phyloP scores from a whole-genome alignment of 192 early-diverging fungal genomes.

The Phlyctochytrium planicorne region DNA sequence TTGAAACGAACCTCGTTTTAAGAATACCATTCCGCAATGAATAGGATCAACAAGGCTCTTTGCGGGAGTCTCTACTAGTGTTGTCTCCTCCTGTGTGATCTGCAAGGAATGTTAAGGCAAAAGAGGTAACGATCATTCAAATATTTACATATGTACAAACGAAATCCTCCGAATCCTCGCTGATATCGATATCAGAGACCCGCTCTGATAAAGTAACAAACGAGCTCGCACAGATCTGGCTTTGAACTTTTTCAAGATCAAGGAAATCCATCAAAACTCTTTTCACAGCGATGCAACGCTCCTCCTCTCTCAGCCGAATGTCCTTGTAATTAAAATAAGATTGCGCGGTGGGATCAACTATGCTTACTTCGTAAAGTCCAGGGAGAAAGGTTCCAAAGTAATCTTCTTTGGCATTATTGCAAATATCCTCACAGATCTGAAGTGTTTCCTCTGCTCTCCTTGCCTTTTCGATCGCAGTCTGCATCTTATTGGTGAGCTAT shows the following conservation, averaged over 20 bases:
- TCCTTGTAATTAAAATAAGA: slow-evolving; percentile 1
- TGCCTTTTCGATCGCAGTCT: slow-evolving; percentile 36
- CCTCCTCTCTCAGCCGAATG: slow-evolving; percentile 23
- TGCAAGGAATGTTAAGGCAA: no score
- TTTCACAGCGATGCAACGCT: slow-evolving; percentile 24
- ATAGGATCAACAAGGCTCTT: slow-evolving; percentile 12
- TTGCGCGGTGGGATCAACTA: not conserved
- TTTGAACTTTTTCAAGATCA: slow-evolving; percentile 32
- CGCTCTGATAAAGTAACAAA: not conserved
- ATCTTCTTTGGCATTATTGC: slow-evolving; percentile 35
- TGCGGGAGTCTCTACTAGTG: not conserved
- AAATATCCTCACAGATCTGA: slow-evolving; percentile 34
- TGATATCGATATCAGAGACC: slow-evolving; percentile 8
- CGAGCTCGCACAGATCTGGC: not conserved
- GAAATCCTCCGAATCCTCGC: slow-evolving; percentile 11
- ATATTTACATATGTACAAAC: slow-evolving; percentile 2
- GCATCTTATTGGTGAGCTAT: slow-evolving; percentile 29
- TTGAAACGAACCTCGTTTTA: slow-evolving; percentile 17
- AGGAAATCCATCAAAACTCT: slow-evolving; percentile 33
- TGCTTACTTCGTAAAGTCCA: slow-evolving; percentile 27
- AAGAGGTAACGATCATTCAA: no score
- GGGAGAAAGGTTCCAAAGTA: slow-evolving; percentile 42
- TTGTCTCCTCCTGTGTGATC: no score
- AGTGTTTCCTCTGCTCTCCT: slow-evolving; percentile 38
- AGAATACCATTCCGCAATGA: not conserved